Evolutionary conservation across 345 rosid genomes (phyloP).

Genomic region (Populus simonii): DNA sequence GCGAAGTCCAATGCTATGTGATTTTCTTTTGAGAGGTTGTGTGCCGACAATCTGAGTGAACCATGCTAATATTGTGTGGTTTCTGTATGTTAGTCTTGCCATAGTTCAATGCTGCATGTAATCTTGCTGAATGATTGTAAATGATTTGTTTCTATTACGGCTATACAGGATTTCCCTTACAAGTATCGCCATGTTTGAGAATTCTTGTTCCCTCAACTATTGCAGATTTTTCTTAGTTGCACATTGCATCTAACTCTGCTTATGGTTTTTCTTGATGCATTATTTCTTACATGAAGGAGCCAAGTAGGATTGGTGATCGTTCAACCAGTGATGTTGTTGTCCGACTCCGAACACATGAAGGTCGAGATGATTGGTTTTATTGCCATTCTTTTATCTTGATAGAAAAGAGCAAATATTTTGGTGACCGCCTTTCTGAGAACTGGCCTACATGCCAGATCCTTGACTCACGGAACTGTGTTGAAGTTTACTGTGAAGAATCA

Average conservation of each 20-base stretch:
- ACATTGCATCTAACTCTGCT: background rate
- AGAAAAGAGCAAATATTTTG: conserved; percentile 74
- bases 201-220: background rate
- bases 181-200: background rate
- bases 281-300: conserved; percentile 39
- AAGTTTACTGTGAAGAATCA: conserved; percentile 71
- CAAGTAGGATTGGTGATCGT: conserved; percentile 59
- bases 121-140: background rate
- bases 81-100: too few species aligned
- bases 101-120: background rate
- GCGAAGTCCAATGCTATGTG: background rate
- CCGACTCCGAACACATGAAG: conserved; percentile 72
- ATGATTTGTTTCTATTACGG: background rate
- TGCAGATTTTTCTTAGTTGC: background rate
- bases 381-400: conserved; percentile 71
- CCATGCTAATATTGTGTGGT: too few species aligned
- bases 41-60: too few species aligned
- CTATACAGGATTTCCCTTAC: background rate
- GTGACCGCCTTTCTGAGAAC: conserved; percentile 78
- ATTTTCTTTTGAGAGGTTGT: background rate
- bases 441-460: conserved; percentile 96
- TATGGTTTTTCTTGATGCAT: conserved; percentile 15
- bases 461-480: conserved; percentile 85
- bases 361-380: conserved; percentile 82
- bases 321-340: conserved; percentile 87